Base-by-base conservation (phyloP, 768 basidiomycete genomes). In the Suillus sp. region DNA sequence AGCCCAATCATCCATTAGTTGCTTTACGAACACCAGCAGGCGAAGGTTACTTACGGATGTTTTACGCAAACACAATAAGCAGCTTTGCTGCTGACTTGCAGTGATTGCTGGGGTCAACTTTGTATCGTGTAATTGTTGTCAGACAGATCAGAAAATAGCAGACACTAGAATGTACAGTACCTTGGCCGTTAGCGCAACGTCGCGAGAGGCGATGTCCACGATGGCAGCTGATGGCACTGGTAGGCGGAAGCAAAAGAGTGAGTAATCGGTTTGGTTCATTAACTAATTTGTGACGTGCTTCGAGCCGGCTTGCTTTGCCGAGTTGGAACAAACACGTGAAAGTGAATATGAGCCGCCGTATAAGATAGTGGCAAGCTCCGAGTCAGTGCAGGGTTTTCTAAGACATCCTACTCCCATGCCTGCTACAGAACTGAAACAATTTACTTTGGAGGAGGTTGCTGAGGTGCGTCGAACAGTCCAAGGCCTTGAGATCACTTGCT, bases 371-470 rank as follows among this genome's bases (percentile, higher is more conserved):
- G 38, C 22, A 25, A n/a, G 34, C 1, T 32, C 42, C 1, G 30
- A 32, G 20, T 11, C 50, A 18, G 50, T 27, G 8, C 6, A 56
- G 55, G 55, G 25, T 40, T 37, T 20, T 57, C 37, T 5, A 38
- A 57, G 37, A 57, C 37, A 18, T 27, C 9, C 37, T 50, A 16
- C 54, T 53, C 55, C 25, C 51, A 76, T 78, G 77, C 62, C 72
- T 38, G 53, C 70, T 48, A 75, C 71, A 34, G 63, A 79, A 47
- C 68, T 80, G 53, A 83, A 82, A 69, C 73, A 80, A 50, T 79
- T 83, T 70, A 81, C 84, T 7, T 74, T 80, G n/a, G 85, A 87
- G 64, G 86, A 88, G 67, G 86, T 89, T 43, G 79, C 80, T 27
- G 78, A 84, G 76, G 86, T 83, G 35, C 59, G 81, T 68, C 25